A percentile compares a stretch with the other conserved stretches of the same genome.
Evolutionary conservation across 2,329 filamentous ascomycete species (phyloP).

Genomic region (Massarina eburnea): DNA sequence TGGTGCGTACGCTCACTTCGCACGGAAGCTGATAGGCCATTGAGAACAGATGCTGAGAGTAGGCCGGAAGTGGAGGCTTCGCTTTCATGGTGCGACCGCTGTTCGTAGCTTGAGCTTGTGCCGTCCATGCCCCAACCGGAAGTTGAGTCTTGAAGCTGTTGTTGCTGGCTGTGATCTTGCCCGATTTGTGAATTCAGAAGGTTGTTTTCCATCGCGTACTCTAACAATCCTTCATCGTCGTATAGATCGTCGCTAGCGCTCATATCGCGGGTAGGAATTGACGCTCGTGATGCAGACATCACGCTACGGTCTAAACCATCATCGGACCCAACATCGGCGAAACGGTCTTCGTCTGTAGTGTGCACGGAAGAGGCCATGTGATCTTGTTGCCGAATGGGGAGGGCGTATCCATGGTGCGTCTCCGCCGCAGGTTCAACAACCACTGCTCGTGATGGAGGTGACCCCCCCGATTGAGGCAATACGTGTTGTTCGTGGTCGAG

Average conservation of each 20-base stretch:
- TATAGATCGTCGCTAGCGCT: constrained; percentile 35
- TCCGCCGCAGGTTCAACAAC: not conserved
- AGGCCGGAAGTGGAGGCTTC: constrained; percentile 18
- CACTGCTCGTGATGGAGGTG: not conserved
- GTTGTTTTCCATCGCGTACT: constrained; percentile 36
- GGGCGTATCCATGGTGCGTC: constrained; percentile 1
- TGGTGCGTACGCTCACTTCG: constrained; percentile 10
- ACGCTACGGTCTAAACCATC: constrained; percentile 25
- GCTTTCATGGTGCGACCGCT: constrained; percentile 14
- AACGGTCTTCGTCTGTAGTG: constrained; percentile 44
- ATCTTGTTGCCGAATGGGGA: constrained; percentile 2
- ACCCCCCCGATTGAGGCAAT: constrained; percentile 1
- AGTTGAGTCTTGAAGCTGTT: not conserved
- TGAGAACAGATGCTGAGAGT: constrained; percentile 27
- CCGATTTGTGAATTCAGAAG: constrained; percentile 31
- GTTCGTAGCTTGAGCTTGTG: constrained; percentile 15
- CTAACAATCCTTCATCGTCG: constrained; percentile 37
- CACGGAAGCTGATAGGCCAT: constrained; percentile 16
- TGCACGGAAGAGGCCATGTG: constrained; percentile 27
- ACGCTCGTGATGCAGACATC: constrained; percentile 11
- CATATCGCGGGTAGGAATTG: constrained; percentile 16
- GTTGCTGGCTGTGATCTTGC: not conserved
- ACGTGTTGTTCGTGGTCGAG: constrained; percentile 5
- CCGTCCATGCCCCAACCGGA: constrained; percentile 11
- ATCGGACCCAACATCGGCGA: constrained; percentile 46